phyloP scores from a whole-genome alignment of 441 rosid genomes.

The Capsella rubella region DNA sequence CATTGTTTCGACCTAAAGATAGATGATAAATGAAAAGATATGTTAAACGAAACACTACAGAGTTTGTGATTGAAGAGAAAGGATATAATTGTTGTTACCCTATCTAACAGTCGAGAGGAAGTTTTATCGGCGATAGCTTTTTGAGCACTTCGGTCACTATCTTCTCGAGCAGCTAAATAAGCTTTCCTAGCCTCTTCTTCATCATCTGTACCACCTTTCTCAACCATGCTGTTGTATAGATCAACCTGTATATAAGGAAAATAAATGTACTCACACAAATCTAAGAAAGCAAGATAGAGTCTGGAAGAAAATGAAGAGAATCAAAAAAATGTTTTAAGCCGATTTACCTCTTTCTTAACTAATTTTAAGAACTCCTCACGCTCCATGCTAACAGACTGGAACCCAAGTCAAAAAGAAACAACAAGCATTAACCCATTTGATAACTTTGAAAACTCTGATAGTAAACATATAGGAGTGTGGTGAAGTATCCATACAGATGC shows the following conservation, averaged over 20 bases:
- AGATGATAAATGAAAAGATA: neutral
- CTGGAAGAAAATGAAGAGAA: neutral
- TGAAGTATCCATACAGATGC: constrained; percentile 60
- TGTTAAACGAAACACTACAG: neutral
- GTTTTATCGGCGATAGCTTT: constrained; percentile 60
- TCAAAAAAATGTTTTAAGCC: neutral
- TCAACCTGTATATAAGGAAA: constrained; percentile 54
- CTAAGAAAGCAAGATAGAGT: neutral
- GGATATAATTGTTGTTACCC: constrained; percentile 51
- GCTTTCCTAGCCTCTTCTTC: constrained; percentile 82
- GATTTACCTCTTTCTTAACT: constrained; percentile 82
- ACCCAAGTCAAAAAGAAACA: constrained; percentile 36
- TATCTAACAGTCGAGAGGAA: constrained; percentile 67
- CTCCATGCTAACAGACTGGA: constrained; percentile 90
- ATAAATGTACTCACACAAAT: constrained; percentile 10
- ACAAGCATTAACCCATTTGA: constrained; percentile 11
- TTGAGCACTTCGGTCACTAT: constrained; percentile 64
- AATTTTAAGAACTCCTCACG: constrained; percentile 90
- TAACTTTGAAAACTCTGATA: constrained; percentile 10
- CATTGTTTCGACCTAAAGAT: constrained; percentile 86
- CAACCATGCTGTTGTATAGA: constrained; percentile 85
- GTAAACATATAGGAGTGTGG: constrained; percentile 23
- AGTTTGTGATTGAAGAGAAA: neutral
- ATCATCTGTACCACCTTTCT: constrained; percentile 76
- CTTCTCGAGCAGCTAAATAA: constrained; percentile 87